Percentiles rank a stretch among this genome's conserved stretches.
These are phyloP conservation scores for Fraxinus albicans DNA, from an alignment of 305 asterid species.

Conservation along the genomic window DNA sequence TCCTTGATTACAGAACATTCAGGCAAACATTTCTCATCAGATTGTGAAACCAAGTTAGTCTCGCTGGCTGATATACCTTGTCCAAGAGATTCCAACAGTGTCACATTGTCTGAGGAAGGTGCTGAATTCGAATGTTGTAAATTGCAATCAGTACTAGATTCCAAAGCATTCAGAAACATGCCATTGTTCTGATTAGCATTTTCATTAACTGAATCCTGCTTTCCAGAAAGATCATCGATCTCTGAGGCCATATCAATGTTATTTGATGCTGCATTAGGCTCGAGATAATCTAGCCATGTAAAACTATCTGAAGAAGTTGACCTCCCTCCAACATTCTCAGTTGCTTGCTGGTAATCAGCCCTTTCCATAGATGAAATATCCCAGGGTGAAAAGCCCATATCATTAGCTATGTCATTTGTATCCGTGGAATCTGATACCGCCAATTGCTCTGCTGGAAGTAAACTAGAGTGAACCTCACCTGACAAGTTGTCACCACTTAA, in stretches of 20 bases:
- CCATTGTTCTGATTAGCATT: slow-evolving; percentile 30
- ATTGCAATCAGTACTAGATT: slow-evolving; percentile 26
- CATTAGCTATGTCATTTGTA: slow-evolving; percentile 40
- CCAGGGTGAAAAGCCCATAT: slow-evolving; percentile 46
- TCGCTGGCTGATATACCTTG: slow-evolving; percentile 28
- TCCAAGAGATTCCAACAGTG: slow-evolving; percentile 28
- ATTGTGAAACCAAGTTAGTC: slow-evolving; percentile 29
- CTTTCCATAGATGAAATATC: slow-evolving; percentile 38
- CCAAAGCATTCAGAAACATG: slow-evolving; percentile 28
- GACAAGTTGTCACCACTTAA: slow-evolving; percentile 36
- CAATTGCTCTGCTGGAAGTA: slow-evolving; percentile 33
- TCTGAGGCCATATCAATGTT: slow-evolving; percentile 29
- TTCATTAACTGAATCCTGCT: slow-evolving; percentile 40
- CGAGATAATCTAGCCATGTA: slow-evolving; percentile 43
- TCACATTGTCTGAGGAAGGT: slow-evolving; percentile 26
- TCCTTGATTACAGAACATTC: slow-evolving; percentile 29
- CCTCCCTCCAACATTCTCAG: slow-evolving; percentile 25
- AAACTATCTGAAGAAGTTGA: slow-evolving; percentile 18
- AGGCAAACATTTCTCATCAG: slow-evolving; percentile 26
- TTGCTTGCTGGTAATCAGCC: slow-evolving; percentile 29
- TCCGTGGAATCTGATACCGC: slow-evolving; percentile 34
- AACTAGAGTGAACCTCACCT: slow-evolving; percentile 31
- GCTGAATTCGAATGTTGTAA: slow-evolving; percentile 22
- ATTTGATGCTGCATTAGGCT: slow-evolving; percentile 26
- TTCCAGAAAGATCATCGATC: slow-evolving; percentile 32